Evolutionary conservation across 108 stramenopile species (phyloP), one percentile per base, ranked within the genome.

Genomic region (Conticribra guillardii): DNA sequence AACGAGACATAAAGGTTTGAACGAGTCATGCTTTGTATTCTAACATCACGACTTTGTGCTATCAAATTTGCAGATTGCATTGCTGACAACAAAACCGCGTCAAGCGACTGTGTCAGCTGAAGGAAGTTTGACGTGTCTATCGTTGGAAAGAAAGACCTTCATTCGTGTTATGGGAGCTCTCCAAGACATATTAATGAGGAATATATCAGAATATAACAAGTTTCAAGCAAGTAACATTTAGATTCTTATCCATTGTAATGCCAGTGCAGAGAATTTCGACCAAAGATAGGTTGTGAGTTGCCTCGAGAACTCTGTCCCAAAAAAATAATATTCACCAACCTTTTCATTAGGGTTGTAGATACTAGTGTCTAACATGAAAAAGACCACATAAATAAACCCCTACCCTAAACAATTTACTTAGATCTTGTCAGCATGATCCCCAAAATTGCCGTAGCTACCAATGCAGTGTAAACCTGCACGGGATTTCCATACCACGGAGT

Each of bases 71-170:
- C 3, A 67, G 82, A 87, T 91, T 46, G 87, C 90, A 17, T 76
- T 91, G 14, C 61, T 91, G 11, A 83, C 82, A 0, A 57, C 54
- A 50, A 86, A 89, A 49, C 68, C 84, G 3, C 64, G 90, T 28
- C 89, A 89, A 69, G 90, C 90, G 22, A 91, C 90, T 22, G 87
- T 91, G 2, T 84, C 68, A 23, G 83, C 87, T 32, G 65, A 68
- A 4, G 90, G 84, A 8, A 21, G 50, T 22, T 50, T 87, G 54
- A 76, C 66, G 54, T 73, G 88, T 23, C 69, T 91, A 29, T 80
- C 87, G 2, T n/a, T 91, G 8, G 86, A 89, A 54, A 84, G 88
- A 18, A 54, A 48, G 32, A 91, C 90, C 0, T 91, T 91, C 87
- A 85, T 86, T 54, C 78, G 87, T 7, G 80, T 90, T 34, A 76